Conservation (phyloP, 2,329 filamentous ascomycete species). For the Fusarium redolens region DNA sequence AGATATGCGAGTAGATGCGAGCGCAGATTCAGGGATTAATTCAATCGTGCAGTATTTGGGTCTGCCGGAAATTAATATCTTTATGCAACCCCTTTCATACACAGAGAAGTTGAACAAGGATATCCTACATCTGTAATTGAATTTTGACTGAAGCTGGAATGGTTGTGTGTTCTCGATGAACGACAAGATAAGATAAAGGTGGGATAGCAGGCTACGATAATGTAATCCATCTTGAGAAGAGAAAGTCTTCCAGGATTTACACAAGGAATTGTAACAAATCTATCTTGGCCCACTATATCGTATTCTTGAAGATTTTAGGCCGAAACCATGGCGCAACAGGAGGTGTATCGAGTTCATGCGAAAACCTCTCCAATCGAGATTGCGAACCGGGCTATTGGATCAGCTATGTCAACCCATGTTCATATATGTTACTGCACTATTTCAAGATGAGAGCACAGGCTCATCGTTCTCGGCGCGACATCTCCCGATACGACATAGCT, state of each 20-base stretch:
- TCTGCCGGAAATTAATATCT: neutral
- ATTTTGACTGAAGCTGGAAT: fast-evolving
- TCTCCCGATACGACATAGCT: neutral
- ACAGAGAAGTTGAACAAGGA: neutral
- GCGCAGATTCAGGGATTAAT: fast-evolving
- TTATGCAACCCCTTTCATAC: fast-evolving
- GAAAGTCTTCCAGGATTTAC: too few relatives aligned
- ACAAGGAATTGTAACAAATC: neutral
- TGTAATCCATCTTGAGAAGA: too few relatives aligned
- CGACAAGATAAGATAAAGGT: neutral
- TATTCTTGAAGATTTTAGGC: too few relatives aligned
- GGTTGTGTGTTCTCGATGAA: fast-evolving
- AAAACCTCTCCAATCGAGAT: neutral
- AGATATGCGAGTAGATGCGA: too few relatives aligned
- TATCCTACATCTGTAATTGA: neutral
- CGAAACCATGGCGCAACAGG: fast-evolving
- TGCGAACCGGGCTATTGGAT: neutral
- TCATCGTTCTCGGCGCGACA: neutral
- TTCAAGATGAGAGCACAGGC: neutral
- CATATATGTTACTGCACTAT: neutral
- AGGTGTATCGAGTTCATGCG: too few relatives aligned
- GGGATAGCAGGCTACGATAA: too few relatives aligned
- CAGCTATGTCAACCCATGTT: neutral
- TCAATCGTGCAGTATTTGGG: fast-evolving
- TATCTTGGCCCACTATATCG: neutral